Evolutionary conservation across 2,329 filamentous ascomycete species (phyloP), one percentile per base, ranked within the genome.

Genomic region (Pyricularia sp.): DNA sequence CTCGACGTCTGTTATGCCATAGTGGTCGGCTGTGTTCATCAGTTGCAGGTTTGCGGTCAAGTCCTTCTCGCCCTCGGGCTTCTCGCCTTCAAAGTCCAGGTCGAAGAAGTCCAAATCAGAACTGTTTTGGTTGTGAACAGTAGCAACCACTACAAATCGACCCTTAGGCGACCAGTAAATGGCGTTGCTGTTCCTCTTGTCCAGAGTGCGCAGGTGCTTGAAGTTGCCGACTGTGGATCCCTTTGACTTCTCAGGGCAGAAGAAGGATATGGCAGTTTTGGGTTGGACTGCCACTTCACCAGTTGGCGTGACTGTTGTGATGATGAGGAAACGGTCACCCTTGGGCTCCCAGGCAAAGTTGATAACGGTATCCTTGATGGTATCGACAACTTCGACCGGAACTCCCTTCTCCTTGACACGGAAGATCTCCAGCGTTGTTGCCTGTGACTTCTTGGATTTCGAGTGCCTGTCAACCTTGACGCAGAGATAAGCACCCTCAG

Each of bases 301-400:
- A 55, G 87, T 82, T 2, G 90, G 86, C 78, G 99, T 94, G 12
- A 91, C 89, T 22, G 91, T 94, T 44, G 93, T 97, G 79, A 99
- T 99, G 73, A 97, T 88, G 69, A 97, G 92, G 75, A 99, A 99
- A 53, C 94, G 88, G 76, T 96, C 93, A 68, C 94, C 94, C 81
- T 97, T 97, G 68, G 94, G 94, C 75, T 99, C 94, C 94, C 94
- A 99, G 10, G 94, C 92, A 74, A 99, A 99, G 82, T 99, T 99
- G 80, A 99, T 96, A 71, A 99, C 94, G 0, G 93, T 96, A 73
- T 97, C 94, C 80, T 97, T 97, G 78, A 99, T 90, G 64, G 89
- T 92, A 77, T 99, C 94, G 63, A 99, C 92, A 65, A 97, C 94
- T 77, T 99, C 94, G 65, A 99, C 93, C 0, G 94, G 94, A 2